A percentile compares a stretch with the other conserved stretches of the same genome.
These are phyloP conservation scores for Malassezia caprae DNA, from an alignment of 1,284 basidiomycete species.

Conservation along the genomic window DNA sequence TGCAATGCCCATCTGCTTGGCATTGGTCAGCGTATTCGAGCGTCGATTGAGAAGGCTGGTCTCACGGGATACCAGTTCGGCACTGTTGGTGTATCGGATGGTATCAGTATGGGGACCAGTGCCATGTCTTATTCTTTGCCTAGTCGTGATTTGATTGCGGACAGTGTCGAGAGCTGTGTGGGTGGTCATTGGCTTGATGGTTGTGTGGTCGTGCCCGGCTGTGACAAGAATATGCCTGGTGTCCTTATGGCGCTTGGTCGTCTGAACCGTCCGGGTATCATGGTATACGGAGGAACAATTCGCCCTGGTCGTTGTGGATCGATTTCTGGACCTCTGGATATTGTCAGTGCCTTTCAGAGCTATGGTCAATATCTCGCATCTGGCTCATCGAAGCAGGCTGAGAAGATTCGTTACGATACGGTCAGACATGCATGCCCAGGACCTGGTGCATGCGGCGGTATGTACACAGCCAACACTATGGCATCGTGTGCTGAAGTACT, in stretches of 20 bases:
- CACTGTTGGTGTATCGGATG: conserved; percentile 46
- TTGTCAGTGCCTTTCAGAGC: conserved; percentile 45
- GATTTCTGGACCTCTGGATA: conserved; percentile 35
- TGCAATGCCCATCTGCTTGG: conserved; percentile 46
- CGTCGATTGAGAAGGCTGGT: conserved; percentile 36
- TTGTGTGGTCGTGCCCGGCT: conserved; percentile 42
- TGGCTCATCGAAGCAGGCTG: conserved; percentile 38
- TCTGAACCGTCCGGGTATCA: conserved; percentile 45
- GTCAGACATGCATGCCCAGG: conserved; percentile 44
- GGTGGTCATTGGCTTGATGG: conserved; percentile 48
- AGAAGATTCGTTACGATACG: conserved; percentile 42
- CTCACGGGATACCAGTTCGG: conserved; percentile 46
- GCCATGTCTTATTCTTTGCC: conserved; percentile 47
- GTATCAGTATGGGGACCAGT: conserved; percentile 46
- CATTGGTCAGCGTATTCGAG: conserved; percentile 39
- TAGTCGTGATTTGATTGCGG: conserved; percentile 43
- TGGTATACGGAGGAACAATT: conserved; percentile 48
- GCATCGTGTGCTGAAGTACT: conserved; percentile 44
- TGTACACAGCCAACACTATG: conserved; percentile 49
- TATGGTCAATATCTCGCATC: conserved; percentile 45
- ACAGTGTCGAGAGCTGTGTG: conserved; percentile 42
- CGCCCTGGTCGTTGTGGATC: conserved; percentile 36
- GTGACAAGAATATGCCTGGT: conserved; percentile 49
- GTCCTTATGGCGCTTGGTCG: conserved; percentile 46
- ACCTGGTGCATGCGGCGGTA: conserved; percentile 46